phyloP scores from a whole-genome alignment of 1,139 yeast genomes.

The Kurtzmaniella quercitrusa region DNA sequence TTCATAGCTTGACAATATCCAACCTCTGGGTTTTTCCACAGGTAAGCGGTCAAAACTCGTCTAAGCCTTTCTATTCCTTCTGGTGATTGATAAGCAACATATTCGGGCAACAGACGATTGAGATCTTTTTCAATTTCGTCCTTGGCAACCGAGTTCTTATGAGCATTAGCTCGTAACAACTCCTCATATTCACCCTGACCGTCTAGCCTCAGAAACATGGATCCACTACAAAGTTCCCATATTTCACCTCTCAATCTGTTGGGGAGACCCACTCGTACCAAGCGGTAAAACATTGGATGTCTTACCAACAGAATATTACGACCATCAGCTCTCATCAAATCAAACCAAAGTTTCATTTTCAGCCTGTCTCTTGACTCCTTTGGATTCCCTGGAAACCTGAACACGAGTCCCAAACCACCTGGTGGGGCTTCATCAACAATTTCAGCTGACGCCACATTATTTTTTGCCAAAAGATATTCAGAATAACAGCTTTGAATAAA shows the following conservation, averaged over 20 bases:
- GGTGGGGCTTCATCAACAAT: conserved; percentile 55
- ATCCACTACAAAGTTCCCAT: conserved; percentile 92
- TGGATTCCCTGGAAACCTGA: conserved; percentile 88
- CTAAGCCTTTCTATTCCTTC: conserved; percentile 85
- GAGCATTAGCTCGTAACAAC: conserved; percentile 56
- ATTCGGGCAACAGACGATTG: conserved; percentile 91
- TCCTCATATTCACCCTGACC: conserved; percentile 56
- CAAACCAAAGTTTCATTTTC: conserved; percentile 92
- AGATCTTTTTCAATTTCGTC: conserved; percentile 97
- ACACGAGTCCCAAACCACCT: conserved; percentile 81
- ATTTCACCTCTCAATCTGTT: conserved; percentile 90
- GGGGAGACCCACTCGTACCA: conserved; percentile 88
- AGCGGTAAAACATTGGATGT: conserved; percentile 74
- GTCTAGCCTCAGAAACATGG: conserved; percentile 69
- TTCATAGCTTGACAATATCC: conserved; percentile 99
- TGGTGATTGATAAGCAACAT: conserved; percentile 82
- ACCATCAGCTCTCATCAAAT: conserved; percentile 78
- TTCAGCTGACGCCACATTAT: conserved; percentile 41
- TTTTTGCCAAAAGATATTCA: conserved; percentile 71
- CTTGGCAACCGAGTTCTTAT: conserved; percentile 72
- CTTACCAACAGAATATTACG: conserved; percentile 72
- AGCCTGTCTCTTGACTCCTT: conserved; percentile 73
- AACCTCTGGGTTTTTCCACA: conserved; percentile 96
- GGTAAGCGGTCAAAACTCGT: conserved; percentile 85
- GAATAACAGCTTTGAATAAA: conserved; percentile 78